Evolutionary conservation across 805 yeast genomes (phyloP).

Genomic region (Maudiozyma barnettii): DNA sequence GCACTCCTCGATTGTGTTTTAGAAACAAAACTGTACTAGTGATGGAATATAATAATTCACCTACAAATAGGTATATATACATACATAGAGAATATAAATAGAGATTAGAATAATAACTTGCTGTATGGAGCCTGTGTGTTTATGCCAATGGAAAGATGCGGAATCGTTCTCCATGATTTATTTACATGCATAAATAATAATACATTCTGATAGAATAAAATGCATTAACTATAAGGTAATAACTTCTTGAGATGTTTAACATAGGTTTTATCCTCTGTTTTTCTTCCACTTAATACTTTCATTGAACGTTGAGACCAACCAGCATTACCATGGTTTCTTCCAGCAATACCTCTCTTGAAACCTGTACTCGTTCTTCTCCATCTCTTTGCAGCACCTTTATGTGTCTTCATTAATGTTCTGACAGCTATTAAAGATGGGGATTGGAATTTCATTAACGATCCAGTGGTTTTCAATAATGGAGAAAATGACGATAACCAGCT

Average conservation of each 20-base stretch:
- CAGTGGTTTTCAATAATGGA: slow-evolving; percentile 1
- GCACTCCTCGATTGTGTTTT: too few relatives aligned
- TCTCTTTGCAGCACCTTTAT: slow-evolving; percentile 79
- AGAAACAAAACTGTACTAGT: neutral
- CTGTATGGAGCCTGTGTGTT: slow-evolving; percentile 22
- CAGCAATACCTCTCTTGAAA: slow-evolving; percentile 66
- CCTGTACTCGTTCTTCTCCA: slow-evolving; percentile 66
- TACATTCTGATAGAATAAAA: too few relatives aligned
- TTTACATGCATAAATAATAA: neutral
- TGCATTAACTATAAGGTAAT: slow-evolving; percentile 34
- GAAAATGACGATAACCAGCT: neutral
- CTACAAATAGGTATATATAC: too few relatives aligned
- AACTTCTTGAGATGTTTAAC: slow-evolving; percentile 49
- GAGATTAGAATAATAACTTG: slow-evolving; percentile 77
- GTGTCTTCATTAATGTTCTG: slow-evolving; percentile 54
- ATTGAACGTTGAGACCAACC: slow-evolving; percentile 66
- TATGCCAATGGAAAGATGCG: too few relatives aligned
- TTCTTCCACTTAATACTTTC: slow-evolving; percentile 51
- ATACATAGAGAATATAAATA: slow-evolving; percentile 46
- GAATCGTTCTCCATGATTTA: too few relatives aligned
- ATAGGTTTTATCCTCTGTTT: slow-evolving; percentile 46
- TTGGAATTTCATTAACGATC: slow-evolving; percentile 4
- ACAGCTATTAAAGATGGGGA: slow-evolving; percentile 15
- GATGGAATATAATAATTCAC: slow-evolving; percentile 23
- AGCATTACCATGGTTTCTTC: slow-evolving; percentile 88